Evolutionary conservation across 2,329 filamentous ascomycete species (phyloP).

Genomic region (Ascocoryne sarcoides): DNA sequence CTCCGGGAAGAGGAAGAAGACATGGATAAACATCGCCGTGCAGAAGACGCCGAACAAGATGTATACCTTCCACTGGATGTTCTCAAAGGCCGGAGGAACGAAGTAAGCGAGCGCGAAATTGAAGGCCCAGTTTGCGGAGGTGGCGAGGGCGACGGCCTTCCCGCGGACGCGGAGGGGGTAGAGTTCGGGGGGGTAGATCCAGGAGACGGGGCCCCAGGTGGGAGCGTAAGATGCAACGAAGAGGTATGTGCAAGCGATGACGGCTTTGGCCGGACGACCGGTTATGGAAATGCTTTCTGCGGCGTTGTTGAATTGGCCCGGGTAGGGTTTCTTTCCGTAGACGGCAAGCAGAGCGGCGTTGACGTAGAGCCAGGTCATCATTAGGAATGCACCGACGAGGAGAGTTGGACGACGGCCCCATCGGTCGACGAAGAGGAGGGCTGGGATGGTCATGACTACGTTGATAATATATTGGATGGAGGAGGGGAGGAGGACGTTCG

Average conservation of each 20-base stretch:
- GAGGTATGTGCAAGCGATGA: constrained; percentile 58
- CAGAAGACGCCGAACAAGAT: constrained; percentile 45
- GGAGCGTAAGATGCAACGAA: constrained; percentile 48
- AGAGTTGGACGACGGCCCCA: constrained; percentile 66
- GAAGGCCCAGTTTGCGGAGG: constrained; percentile 39
- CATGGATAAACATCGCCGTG: constrained; percentile 40
- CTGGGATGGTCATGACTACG: constrained; percentile 68
- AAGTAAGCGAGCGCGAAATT: constrained; percentile 39
- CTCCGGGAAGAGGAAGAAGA: constrained; percentile 48
- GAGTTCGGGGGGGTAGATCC: constrained; percentile 42
- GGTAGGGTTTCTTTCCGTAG: constrained; percentile 31
- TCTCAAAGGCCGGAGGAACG: constrained; percentile 37
- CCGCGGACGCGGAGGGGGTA: constrained; percentile 41
- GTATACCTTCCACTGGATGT: constrained; percentile 43
- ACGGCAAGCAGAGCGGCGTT: constrained; percentile 39
- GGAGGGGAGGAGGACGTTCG: constrained; percentile 53
- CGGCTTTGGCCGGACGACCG: constrained; percentile 42
- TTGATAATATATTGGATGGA: constrained; percentile 73
- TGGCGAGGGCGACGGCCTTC: constrained; percentile 45
- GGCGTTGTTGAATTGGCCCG: constrained; percentile 30
- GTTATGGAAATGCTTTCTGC: constrained; percentile 40
- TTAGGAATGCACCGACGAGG: constrained; percentile 42
- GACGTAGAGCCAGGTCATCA: constrained; percentile 34
- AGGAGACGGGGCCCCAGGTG: constrained; percentile 42
- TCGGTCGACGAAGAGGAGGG: constrained; percentile 64